Conservation (phyloP, 345 rosid genomes). For the Lepidium africanum region DNA sequence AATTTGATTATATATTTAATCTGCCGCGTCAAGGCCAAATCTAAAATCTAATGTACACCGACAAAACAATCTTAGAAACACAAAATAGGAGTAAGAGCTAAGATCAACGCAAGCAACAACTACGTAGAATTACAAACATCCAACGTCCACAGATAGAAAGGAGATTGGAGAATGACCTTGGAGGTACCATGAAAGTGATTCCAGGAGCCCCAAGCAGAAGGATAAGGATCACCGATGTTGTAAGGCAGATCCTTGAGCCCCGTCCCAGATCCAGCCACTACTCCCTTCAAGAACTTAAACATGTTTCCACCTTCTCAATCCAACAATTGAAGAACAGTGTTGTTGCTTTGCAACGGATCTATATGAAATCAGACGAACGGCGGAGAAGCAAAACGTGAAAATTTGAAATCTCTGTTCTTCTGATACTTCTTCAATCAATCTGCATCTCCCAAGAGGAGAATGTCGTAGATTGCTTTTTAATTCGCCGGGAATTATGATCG, state of each 20-base stretch:
- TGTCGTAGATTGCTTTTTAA: conserved; percentile 7
- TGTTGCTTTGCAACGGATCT: conserved; percentile 5
- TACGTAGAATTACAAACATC: not conserved
- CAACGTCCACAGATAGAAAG: not conserved
- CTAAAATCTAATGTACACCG: not conserved
- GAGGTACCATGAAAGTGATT: conserved; percentile 86
- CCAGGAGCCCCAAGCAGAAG: conserved; percentile 97
- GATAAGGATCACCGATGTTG: conserved; percentile 79
- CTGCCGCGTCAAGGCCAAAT: not conserved
- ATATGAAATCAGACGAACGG: not conserved
- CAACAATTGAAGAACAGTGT: not conserved
- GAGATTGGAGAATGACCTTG: conserved; percentile 39
- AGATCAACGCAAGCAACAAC: not conserved
- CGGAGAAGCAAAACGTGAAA: not conserved
- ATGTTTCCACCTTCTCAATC: conserved; percentile 31
- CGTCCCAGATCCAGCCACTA: conserved; percentile 90
- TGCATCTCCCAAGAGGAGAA: conserved; percentile 13
- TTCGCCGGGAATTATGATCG: conserved; percentile 23
- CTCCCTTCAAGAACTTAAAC: conserved; percentile 88
- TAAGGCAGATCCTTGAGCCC: conserved; percentile 97
- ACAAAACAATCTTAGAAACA: not conserved
- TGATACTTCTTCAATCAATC: conserved; percentile 10
- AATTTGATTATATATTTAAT: not conserved
- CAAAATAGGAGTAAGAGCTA: not conserved
- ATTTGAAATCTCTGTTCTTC: not conserved